Evolutionary conservation across 495 filamentous ascomycete genomes (phyloP).

Genomic region (Penicillium pancosmium): DNA sequence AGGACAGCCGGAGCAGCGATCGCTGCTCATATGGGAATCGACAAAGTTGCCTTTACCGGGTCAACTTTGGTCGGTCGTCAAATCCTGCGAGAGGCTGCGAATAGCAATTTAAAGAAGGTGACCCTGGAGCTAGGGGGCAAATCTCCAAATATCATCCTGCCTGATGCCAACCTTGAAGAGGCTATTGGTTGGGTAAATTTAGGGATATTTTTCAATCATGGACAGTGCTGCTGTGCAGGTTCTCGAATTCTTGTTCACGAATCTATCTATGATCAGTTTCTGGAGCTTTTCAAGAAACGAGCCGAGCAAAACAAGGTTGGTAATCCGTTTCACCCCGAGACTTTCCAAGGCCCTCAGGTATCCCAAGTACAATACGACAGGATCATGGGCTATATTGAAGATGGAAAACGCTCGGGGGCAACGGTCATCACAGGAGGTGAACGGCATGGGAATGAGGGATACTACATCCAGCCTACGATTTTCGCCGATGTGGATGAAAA

Average conservation of each 20-base stretch:
- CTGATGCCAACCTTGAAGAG: conserved; percentile 84
- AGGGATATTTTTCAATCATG: conserved; percentile 91
- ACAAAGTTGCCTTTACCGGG: conserved; percentile 92
- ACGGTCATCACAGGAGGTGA: conserved; percentile 75
- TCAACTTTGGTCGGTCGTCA: conserved; percentile 77
- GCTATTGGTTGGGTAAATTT: conserved; percentile 91
- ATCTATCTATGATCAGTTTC: conserved; percentile 67
- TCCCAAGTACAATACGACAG: conserved; percentile 84
- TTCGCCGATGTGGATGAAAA: conserved; percentile 76
- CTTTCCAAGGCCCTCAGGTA: conserved; percentile 91
- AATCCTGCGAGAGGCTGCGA: conserved; percentile 86
- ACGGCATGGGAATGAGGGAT: conserved; percentile 77
- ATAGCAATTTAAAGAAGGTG: conserved; percentile 89
- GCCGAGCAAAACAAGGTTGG: conserved; percentile 74
- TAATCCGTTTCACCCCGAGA: conserved; percentile 75
- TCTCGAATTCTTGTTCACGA: conserved; percentile 83
- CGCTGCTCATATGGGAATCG: conserved; percentile 85
- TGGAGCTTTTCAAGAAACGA: conserved; percentile 74
- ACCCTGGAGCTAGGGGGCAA: conserved; percentile 90
- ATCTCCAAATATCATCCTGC: conserved; percentile 87
- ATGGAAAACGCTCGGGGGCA: conserved; percentile 76
- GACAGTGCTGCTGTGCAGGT: conserved; percentile 88
- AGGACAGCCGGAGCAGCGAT: conserved; percentile 82
- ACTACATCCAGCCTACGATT: conserved; percentile 91
- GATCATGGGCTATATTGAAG: conserved; percentile 86